These are phyloP conservation scores for Panaeolus papilionaceus DNA, from an alignment of 768 basidiomycete genomes.

Conservation along the genomic window DNA sequence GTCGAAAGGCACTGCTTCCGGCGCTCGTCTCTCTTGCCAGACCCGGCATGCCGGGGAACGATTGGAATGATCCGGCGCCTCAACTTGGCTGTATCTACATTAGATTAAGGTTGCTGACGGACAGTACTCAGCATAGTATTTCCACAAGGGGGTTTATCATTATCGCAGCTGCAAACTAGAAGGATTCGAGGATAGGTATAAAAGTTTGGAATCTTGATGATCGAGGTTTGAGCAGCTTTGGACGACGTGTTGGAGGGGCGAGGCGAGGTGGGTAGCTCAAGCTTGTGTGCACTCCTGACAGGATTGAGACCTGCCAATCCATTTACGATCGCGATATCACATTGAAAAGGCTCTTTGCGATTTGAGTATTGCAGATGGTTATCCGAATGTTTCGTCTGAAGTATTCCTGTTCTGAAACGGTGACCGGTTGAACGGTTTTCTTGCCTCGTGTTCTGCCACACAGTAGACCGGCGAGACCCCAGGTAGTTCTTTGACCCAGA, in stretches of 20 bases:
- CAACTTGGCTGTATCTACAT: neutral
- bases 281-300: constrained; percentile 11
- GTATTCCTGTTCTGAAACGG: constrained; percentile 15
- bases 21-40: constrained; percentile 14
- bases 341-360: constrained; percentile 13
- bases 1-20: constrained; percentile 7
- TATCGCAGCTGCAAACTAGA: neutral
- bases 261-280: constrained; percentile 9
- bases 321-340: constrained; percentile 14
- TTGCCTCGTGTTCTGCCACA: constrained; percentile 13
- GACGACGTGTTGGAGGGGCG: constrained; percentile 10
- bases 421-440: constrained; percentile 4
- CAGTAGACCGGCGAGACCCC: constrained; percentile 2
- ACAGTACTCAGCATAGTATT: neutral
- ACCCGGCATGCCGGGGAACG: constrained; percentile 12
- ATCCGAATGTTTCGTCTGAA: constrained; percentile 15
- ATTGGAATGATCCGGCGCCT: constrained; percentile 8
- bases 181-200: constrained; percentile 1
- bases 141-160: neutral
- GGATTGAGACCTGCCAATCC: constrained; percentile 11
- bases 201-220: constrained; percentile 11
- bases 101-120: constrained; percentile 11
- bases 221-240: constrained; percentile 13
- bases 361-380: constrained; percentile 11
- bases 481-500: constrained; percentile 12